phyloP scores from a whole-genome alignment of 495 filamentous ascomycete species.

The Penicillium antarcticum region DNA sequence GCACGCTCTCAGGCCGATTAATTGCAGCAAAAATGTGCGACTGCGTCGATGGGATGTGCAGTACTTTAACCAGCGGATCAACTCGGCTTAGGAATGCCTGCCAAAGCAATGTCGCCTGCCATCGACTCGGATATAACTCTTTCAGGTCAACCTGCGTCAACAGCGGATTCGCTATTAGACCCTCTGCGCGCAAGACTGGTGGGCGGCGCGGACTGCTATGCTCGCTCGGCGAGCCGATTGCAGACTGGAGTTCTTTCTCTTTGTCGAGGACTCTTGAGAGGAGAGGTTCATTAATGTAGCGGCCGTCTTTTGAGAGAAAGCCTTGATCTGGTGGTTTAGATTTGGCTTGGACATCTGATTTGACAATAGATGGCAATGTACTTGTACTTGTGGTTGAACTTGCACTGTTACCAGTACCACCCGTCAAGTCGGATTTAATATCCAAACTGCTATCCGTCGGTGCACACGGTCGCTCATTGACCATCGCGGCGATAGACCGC shows the following conservation, averaged over 20 bases:
- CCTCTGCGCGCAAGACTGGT: constrained; percentile 14
- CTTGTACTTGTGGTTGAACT: background rate
- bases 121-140: constrained; percentile 18
- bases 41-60: constrained; percentile 41
- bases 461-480: background rate
- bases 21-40: constrained; percentile 34
- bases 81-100: constrained; percentile 30
- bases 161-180: constrained; percentile 16
- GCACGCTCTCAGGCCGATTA: constrained; percentile 28
- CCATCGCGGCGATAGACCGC: constrained; percentile 20
- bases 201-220: constrained; percentile 5
- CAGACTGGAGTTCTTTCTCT: constrained; percentile 22
- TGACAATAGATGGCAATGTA: background rate
- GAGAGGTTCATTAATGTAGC: constrained; percentile 30
- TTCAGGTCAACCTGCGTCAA: constrained; percentile 15
- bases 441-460: too few relatives aligned
- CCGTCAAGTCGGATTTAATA: too few relatives aligned
- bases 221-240: constrained; percentile 20
- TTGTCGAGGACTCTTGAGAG: constrained; percentile 28
- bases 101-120: constrained; percentile 30
- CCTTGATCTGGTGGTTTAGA: constrained; percentile 4
- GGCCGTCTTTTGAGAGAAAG: constrained; percentile 21
- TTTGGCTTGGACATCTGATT: background rate
- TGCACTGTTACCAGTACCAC: background rate
- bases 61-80: constrained; percentile 39